Conservation (phyloP, 306 rosid genomes). For the Pueraria montana region DNA sequence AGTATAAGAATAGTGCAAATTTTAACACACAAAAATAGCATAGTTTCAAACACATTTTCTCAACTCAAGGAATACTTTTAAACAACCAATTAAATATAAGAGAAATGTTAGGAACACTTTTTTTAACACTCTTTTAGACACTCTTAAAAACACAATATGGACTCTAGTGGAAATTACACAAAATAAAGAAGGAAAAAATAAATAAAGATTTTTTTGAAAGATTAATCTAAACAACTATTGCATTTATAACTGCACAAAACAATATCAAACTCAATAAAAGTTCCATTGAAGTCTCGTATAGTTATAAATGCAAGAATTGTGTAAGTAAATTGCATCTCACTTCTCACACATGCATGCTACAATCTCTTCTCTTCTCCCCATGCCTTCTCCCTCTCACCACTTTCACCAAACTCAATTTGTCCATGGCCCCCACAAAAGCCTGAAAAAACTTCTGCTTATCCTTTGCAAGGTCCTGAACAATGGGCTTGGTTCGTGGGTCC, state of each 20-base stretch:
- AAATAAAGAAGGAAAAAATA: background rate
- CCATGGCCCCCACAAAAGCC: conserved; percentile 83
- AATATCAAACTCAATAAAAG: conserved; percentile 19
- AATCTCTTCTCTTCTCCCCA: conserved; percentile 80
- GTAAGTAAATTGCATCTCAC: background rate
- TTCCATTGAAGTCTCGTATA: conserved; percentile 2
- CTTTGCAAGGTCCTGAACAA: conserved; percentile 70
- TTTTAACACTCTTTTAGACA: too few species aligned
- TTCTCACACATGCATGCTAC: conserved; percentile 58
- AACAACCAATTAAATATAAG: background rate
- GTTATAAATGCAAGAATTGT: conserved; percentile 48
- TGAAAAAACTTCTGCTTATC: conserved; percentile 79
- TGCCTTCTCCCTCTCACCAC: conserved; percentile 75
- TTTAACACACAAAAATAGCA: background rate
- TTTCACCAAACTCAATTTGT: conserved; percentile 77
- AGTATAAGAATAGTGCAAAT: background rate
- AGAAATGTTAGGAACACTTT: too few species aligned
- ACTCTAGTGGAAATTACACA: background rate
- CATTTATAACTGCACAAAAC: conserved; percentile 43
- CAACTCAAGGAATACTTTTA: background rate
- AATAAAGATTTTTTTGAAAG: background rate
- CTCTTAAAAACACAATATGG: too few species aligned
- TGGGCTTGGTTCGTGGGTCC: conserved; percentile 70
- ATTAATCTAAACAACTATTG: conserved; percentile 32
- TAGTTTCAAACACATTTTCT: background rate